A percentile compares a stretch with the other conserved stretches of the same genome.
phyloP scores from a whole-genome alignment of 2,329 filamentous ascomycete species.

The Exophiala sideris region DNA sequence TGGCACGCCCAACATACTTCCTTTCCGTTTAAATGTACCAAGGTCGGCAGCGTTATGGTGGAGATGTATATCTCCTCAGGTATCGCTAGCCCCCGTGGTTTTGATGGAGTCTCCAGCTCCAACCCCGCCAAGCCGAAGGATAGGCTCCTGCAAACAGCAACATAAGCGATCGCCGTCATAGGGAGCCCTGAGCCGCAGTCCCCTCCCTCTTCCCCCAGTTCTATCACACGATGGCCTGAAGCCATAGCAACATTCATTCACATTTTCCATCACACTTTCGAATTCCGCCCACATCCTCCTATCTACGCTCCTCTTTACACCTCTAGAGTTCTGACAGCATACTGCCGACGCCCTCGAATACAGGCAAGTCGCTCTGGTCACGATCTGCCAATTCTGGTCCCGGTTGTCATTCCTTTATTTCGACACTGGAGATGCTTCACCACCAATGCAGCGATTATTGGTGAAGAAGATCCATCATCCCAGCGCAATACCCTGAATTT shows the following conservation, averaged over 20 bases:
- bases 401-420: background rate
- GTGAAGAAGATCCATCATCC: conserved; percentile 10
- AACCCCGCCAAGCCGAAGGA: background rate
- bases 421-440: conserved; percentile 14
- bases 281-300: background rate
- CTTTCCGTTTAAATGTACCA: background rate
- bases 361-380: background rate
- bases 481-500: background rate
- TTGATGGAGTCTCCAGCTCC: background rate
- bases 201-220: background rate
- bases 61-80: too few species aligned
- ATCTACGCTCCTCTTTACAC: background rate
- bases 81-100: background rate
- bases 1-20: too few species aligned
- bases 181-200: background rate
- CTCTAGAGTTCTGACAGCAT: background rate
- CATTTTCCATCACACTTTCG: background rate
- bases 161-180: background rate
- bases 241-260: background rate
- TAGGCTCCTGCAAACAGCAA: background rate
- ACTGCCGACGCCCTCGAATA: background rate
- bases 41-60: background rate
- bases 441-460: conserved; percentile 24
- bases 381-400: too few species aligned
- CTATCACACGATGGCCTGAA: background rate